Conservation (phyloP, 2,329 filamentous ascomycete species). For the Epichloe scottii region DNA sequence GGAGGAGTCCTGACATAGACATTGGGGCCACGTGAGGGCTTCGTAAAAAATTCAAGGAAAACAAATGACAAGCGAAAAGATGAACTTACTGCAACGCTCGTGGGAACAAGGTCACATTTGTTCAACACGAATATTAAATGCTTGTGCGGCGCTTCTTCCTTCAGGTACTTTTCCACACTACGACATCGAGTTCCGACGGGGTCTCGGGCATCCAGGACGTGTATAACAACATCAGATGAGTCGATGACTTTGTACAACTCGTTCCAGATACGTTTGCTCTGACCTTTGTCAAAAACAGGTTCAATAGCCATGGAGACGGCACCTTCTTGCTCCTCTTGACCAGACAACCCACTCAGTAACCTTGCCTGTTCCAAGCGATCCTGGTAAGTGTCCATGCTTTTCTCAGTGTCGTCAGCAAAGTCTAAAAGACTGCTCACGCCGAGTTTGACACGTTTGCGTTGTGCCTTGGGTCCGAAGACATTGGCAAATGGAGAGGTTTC, state of each 20-base stretch:
- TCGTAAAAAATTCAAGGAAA: conserved; percentile 6
- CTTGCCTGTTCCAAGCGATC: conserved; percentile 70
- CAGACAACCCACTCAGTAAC: conserved; percentile 59
- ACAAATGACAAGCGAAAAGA: background rate
- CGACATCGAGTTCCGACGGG: conserved; percentile 82
- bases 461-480: conserved; percentile 86
- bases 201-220: conserved; percentile 82
- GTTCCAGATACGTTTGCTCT: conserved; percentile 94
- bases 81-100: conserved; percentile 81
- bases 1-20: conserved; percentile 75
- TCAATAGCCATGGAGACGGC: conserved; percentile 53
- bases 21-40: conserved; percentile 39
- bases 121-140: conserved; percentile 49
- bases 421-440: conserved; percentile 71
- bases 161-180: conserved; percentile 71
- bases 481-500: conserved; percentile 77
- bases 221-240: conserved; percentile 91
- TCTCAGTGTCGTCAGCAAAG: conserved; percentile 65
- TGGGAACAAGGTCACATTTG: conserved; percentile 70
- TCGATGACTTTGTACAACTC: conserved; percentile 93
- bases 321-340: conserved; percentile 38
- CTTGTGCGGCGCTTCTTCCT: conserved; percentile 89
- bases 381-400: conserved; percentile 69
- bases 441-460: conserved; percentile 85
- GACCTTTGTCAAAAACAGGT: conserved; percentile 86